These are phyloP conservation scores for Morella rubra DNA, from an alignment of 306 rosid species.

Conservation along the genomic window DNA sequence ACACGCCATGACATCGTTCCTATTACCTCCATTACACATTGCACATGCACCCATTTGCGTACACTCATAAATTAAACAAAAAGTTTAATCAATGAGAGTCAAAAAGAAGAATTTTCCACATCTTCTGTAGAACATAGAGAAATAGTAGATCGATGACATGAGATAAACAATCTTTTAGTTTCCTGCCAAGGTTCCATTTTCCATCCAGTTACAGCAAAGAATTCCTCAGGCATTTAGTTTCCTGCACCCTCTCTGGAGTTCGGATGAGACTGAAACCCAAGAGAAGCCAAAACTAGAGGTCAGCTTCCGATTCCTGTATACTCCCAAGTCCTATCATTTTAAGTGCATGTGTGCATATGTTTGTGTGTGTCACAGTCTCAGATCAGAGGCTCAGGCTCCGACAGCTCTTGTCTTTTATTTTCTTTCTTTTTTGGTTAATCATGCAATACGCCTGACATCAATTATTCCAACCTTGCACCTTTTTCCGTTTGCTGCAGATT, in stretches of 20 bases:
- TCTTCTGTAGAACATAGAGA: conserved; percentile 4
- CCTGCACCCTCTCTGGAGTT: background rate
- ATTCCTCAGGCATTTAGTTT: conserved; percentile 12
- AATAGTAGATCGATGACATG: background rate
- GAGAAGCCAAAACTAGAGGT: conserved; percentile 32
- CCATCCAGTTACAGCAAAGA: conserved; percentile 15
- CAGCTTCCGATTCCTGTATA: conserved; percentile 27
- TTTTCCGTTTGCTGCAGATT: conserved; percentile 21
- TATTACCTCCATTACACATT: conserved; percentile 20
- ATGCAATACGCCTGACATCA: conserved; percentile 42
- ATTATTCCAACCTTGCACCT: conserved; percentile 25
- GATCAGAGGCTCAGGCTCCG: conserved; percentile 39
- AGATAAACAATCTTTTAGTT: background rate
- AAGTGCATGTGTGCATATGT: conserved; percentile 50
- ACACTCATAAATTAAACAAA: background rate
- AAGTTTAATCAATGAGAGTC: background rate
- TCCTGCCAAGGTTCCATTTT: conserved; percentile 27
- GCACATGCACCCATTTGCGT: conserved; percentile 57
- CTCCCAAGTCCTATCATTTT: conserved; percentile 5
- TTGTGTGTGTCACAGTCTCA: conserved; percentile 33
- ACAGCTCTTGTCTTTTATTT: conserved; percentile 47
- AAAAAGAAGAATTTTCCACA: background rate
- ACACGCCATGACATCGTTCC: conserved; percentile 51
- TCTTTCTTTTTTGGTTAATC: conserved; percentile 31
- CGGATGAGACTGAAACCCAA: conserved; percentile 12